These are phyloP conservation scores for Apophysomyces sp. DNA, from an alignment of 371 early-diverging fungal genomes.

Conservation along the genomic window DNA sequence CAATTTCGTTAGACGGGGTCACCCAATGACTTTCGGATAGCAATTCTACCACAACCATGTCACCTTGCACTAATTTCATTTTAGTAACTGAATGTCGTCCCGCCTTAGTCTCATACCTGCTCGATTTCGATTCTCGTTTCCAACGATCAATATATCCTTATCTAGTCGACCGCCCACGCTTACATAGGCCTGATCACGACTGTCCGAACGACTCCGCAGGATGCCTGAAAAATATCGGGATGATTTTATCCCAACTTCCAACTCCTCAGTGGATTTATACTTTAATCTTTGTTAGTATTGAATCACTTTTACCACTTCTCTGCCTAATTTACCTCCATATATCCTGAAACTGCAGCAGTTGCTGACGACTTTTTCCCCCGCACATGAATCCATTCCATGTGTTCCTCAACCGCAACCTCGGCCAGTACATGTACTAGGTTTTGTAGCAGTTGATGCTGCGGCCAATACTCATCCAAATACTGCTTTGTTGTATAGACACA, in stretches of 20 bases:
- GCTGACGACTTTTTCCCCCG: constrained; percentile 9
- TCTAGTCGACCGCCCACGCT: constrained; percentile 33
- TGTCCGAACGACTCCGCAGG: constrained; percentile 47
- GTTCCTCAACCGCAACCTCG: constrained; percentile 57
- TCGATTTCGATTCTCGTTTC: constrained; percentile 76
- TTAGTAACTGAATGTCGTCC: not conserved
- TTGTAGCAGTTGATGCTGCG: constrained; percentile 36
- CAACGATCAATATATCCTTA: constrained; percentile 62
- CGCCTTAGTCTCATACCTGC: constrained; percentile 42
- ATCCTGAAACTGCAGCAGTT: constrained; percentile 38
- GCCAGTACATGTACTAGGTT: constrained; percentile 48
- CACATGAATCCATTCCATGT: constrained; percentile 37
- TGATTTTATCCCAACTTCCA: constrained; percentile 62
- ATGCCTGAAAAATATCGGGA: constrained; percentile 54
- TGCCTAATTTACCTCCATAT: constrained; percentile 40
- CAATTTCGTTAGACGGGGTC: constrained; percentile 49
- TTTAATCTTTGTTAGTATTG: constrained; percentile 11
- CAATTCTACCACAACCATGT: constrained; percentile 77
- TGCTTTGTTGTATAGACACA: constrained; percentile 34
- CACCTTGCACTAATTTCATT: constrained; percentile 66
- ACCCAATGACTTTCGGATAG: constrained; percentile 67
- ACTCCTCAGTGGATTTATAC: constrained; percentile 60
- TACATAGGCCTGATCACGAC: constrained; percentile 60
- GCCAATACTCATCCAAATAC: constrained; percentile 46
- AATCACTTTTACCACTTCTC: not conserved